Evolutionary conservation across 331 rosid species (phyloP), one percentile per base, ranked within the genome.

Genomic region (Erythrophleum ivorense): DNA sequence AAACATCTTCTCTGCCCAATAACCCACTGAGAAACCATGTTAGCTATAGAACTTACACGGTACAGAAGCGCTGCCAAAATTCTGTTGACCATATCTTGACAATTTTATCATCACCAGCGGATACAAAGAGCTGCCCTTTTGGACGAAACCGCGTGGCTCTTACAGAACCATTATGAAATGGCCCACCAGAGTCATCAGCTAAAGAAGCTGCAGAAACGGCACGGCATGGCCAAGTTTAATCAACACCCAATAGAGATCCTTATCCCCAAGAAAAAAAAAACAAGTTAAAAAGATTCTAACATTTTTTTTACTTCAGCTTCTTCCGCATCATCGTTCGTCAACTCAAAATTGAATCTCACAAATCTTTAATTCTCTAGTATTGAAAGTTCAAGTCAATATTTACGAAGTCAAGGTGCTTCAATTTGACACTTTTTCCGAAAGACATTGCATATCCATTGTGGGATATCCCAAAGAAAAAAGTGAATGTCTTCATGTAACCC

Each of bases 31-130:
- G 67, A 78, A 43, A 16, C 31, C 12, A 19, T 5, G 5, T 7
- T 9, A 7, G 40, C 63, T 12, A 31, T 48, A 57, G n/a, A 76
- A 83, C 86, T 83, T 88, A 92, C 92, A 91, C 91, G 18, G 92
- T 85, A n/a, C 78, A 81, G 78, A 93, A 70, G 84, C 98, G 91
- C 46, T 86, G 90, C 99, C 99, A 95, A 9, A 88, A 81, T 80
- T 88, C 86, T 0, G 97, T 60, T n/a, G 91, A 91, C 99, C 98
- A 95, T 50, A 95, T 83, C 88, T 91, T 95, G 77, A 95, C 91
- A 78, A 86, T 83, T 86, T 95, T 93, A 84, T 95, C 98, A 83
- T 93, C 97, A 12, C 98, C 99, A 0, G 99, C 98, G 18, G 99
- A 92, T 12, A 90, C 94, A 80, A 95, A 89, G 34, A 93, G 89